A percentile compares a stretch with the other conserved stretches of the same genome.
Evolutionary conservation across 257 asterid genomes (phyloP).

Genomic region (Penstemon barbatus): DNA sequence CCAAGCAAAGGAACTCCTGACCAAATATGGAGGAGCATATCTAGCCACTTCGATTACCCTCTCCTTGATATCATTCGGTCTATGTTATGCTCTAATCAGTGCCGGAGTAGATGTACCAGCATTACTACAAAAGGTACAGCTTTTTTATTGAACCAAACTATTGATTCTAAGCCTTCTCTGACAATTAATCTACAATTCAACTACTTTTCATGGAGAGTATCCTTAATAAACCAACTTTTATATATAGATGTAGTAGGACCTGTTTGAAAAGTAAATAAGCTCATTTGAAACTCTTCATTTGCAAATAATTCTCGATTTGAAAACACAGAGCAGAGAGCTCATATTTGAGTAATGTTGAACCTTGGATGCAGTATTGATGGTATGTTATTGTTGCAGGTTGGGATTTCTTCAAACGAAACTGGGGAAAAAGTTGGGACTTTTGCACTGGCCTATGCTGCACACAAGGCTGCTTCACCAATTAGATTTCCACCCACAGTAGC

Average conservation of each 20-base stretch:
- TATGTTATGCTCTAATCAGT: constrained; percentile 72
- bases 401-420: constrained; percentile 62
- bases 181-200: too few species aligned
- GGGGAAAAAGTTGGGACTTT: constrained; percentile 96
- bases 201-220: too few species aligned
- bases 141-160: not conserved
- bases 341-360: too few species aligned
- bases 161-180: too few species aligned
- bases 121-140: constrained; percentile 66
- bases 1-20: constrained; percentile 81
- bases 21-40: constrained; percentile 97
- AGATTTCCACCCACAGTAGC: constrained; percentile 98
- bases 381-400: constrained; percentile 52
- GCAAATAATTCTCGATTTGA: too few species aligned
- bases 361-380: constrained; percentile 1
- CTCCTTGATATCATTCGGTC: constrained; percentile 81
- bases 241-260: too few species aligned
- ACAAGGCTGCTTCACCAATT: constrained; percentile 97
- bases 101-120: constrained; percentile 89
- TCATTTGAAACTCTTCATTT: too few species aligned
- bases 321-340: too few species aligned
- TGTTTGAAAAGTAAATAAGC: too few species aligned
- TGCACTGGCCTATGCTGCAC: constrained; percentile 97
- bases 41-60: constrained; percentile 91
- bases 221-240: too few species aligned